Evolutionary conservation across 345 rosid species (phyloP), one percentile per base, ranked within the genome.

Genomic region (Erysimum cheiranthoides): DNA sequence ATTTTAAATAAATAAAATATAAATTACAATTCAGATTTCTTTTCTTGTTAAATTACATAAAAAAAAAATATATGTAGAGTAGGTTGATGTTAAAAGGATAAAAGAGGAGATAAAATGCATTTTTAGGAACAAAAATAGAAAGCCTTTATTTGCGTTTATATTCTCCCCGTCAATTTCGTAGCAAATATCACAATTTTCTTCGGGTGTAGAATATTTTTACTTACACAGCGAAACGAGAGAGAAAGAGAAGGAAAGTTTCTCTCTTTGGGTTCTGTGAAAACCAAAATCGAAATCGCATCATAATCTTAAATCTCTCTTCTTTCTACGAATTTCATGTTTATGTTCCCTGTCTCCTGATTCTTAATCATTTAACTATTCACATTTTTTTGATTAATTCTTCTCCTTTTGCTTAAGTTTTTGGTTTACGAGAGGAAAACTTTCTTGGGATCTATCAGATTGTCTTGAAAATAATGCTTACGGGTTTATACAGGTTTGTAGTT

Each of bases 81-180:
- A 77, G 47, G 46, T 57, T 77, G 56, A 65, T 32, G 68, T 72
- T n/a, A 32, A 61, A 35, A 51, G 18, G 61, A 49, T 14, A 67
- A 68, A 75, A 75, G 35, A 18, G 30, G 43, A 61, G 38, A 76
- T 12, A 50, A 72, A 50, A 10, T 72, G 73, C 38, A 71, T 66
- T 43, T 5, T 43, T 5, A 53, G 45, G 38, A 73, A 61, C 62
- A 78, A 73, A 67, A 78, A 73, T 78, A 78, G 78, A 78, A 73
- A 78, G 74, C 10, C 65, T 67, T 78, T 34, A 35, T 65, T 61
- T 67, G 74, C 10, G 81, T 72, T 66, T 73, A 83, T 66, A 65
- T 73, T 82, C 78, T 82, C 85, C 80, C 87, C 84, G 81, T 83
- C 80, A 65, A 77, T 80, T 82, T 81, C 78, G 82, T 84, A 63